Evolutionary conservation across 257 asterid species (phyloP).

Genomic region (Primulina tabacum): DNA sequence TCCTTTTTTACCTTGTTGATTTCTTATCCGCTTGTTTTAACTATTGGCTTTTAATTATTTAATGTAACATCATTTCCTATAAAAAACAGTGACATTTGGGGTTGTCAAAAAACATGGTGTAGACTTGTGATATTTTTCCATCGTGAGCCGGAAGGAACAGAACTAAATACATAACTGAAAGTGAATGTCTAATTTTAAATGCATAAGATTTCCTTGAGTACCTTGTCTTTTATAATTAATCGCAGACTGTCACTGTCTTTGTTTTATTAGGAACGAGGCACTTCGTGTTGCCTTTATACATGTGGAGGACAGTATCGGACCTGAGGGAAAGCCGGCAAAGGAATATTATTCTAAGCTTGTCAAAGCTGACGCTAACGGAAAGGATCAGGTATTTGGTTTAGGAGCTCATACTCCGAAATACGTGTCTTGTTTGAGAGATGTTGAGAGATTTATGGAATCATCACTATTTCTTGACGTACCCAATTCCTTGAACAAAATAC

Average conservation of each 20-base stretch:
- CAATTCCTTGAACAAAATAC: no score
- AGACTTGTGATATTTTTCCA: slow-evolving; percentile 9
- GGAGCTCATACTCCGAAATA: slow-evolving; percentile 10
- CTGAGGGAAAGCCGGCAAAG: slow-evolving; percentile 57
- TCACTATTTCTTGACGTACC: neutral
- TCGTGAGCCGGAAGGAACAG: neutral
- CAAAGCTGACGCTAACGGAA: slow-evolving; percentile 89
- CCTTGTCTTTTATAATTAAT: slow-evolving; percentile 12
- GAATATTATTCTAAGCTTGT: slow-evolving; percentile 91
- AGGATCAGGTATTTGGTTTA: slow-evolving; percentile 73
- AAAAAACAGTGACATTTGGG: neutral
- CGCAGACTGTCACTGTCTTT: neutral
- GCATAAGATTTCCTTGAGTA: slow-evolving; percentile 2
- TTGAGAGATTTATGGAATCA: neutral
- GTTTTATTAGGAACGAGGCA: slow-evolving; percentile 76
- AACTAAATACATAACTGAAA: slow-evolving; percentile 3
- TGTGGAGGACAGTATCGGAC: slow-evolving; percentile 61
- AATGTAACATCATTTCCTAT: no score
- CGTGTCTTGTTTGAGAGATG: slow-evolving; percentile 10
- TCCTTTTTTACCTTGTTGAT: no score
- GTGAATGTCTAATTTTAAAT: slow-evolving; percentile 17
- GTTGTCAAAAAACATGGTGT: slow-evolving; percentile 9
- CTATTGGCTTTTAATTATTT: no score
- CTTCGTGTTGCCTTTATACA: slow-evolving; percentile 98
- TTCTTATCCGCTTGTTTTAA: no score